Evolutionary conservation across 768 basidiomycete genomes (phyloP), one percentile per base, ranked within the genome.

Genomic region (Leccinum pellstonianum): DNA sequence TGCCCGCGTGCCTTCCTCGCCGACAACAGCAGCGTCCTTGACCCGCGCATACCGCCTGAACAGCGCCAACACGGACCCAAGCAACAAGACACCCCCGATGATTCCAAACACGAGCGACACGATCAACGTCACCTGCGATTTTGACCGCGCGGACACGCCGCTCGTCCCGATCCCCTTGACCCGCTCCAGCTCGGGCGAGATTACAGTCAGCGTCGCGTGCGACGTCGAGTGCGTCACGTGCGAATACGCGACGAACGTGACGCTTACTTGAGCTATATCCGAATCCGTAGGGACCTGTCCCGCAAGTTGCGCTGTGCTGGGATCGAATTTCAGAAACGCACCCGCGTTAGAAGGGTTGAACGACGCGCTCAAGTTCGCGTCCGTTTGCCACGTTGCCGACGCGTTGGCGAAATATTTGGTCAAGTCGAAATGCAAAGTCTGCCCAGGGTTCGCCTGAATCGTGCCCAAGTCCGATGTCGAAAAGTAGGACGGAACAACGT

Each of bases 401-500:
- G 66, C 64, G 65, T 85, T 83, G 23, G 84, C 83, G 65, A 88
- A 82, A 73, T 81, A 87, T 33, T 76, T 75, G 2, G 70, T 65
- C 38, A 95, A 76, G 63, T 79, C 72, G 66, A 90, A 86, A 7
- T 76, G 65, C 48, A 92, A 74, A 3, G 70, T 47, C 52, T 80
- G 72, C 9, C 83, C 84, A 14, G 82, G 83, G 25, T 78, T 76
- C 41, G 79, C 81, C 52, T 82, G 75, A 52, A 88, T 74, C 21
- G 85, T 78, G 17, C 88, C 83, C 48, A 93, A 74, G 33, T 76
- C 73, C 21, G 83, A 76, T 21, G 76, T 62, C 11, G 81, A 76
- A 76, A 97, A 96, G 71, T 84, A 90, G 4, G 92, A 89, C 4
- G 87, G 81, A 9, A 88, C 84, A 21, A 91, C 70, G 27, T 82